These are phyloP conservation scores for Aechmea fasciata DNA, from an alignment of 176 grass and related monocot species.

Conservation along the genomic window DNA sequence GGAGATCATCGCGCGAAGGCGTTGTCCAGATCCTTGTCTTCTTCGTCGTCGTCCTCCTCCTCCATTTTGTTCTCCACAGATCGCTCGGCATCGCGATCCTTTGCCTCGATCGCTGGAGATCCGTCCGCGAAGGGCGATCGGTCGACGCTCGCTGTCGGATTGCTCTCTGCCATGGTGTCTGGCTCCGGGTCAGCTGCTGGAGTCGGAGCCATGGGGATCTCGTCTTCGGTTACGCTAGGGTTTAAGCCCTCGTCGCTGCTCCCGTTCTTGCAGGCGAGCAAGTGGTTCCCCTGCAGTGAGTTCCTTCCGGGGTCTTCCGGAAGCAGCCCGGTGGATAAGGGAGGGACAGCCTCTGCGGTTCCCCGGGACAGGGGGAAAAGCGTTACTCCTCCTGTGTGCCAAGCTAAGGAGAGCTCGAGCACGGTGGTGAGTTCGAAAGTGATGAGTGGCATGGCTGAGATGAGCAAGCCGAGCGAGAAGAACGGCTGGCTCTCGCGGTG, in stretches of 20 bases:
- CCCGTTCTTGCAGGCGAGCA: slow-evolving; percentile 66
- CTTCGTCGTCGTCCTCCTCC: neutral
- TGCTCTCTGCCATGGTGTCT: slow-evolving; percentile 41
- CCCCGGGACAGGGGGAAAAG: slow-evolving; percentile 30
- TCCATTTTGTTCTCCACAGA: slow-evolving; percentile 13
- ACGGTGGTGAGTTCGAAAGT: slow-evolving; percentile 7
- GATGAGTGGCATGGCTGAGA: slow-evolving; percentile 12
- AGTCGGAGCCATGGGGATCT: slow-evolving; percentile 26
- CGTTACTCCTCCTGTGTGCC: neutral
- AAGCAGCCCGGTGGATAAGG: slow-evolving; percentile 28
- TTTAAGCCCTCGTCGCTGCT: slow-evolving; percentile 64
- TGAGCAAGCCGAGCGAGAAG: slow-evolving; percentile 18
- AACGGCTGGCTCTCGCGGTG: slow-evolving; percentile 71
- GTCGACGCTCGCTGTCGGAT: slow-evolving; percentile 29
- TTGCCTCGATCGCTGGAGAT: slow-evolving; percentile 12
- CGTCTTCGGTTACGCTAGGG: slow-evolving; percentile 45
- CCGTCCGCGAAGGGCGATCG: slow-evolving; percentile 12
- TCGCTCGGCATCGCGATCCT: neutral
- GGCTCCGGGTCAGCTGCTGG: slow-evolving; percentile 29
- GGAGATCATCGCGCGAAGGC: slow-evolving; percentile 16
- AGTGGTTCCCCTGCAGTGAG: slow-evolving; percentile 86
- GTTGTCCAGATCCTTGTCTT: slow-evolving; percentile 8
- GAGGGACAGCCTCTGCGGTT: slow-evolving; percentile 21
- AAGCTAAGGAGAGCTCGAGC: slow-evolving; percentile 15
- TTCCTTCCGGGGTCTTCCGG: slow-evolving; percentile 19